Evolutionary conservation across 495 filamentous ascomycete species (phyloP).

Genomic region (Tuber melanosporum): DNA sequence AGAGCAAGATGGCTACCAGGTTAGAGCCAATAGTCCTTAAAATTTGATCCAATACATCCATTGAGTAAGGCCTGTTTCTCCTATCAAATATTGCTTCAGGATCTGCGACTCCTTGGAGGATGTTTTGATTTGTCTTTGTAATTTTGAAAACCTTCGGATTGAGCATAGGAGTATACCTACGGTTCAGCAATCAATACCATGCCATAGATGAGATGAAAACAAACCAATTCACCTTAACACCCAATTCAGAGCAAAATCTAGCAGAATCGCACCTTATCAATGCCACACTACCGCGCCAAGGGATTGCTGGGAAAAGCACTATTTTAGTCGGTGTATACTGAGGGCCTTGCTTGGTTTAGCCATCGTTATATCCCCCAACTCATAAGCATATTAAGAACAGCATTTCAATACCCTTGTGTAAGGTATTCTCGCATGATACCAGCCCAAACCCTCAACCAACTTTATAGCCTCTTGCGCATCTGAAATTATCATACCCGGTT

Average conservation of each 20-base stretch:
- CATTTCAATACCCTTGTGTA: conserved; percentile 57
- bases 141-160: conserved; percentile 76
- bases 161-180: conserved; percentile 70
- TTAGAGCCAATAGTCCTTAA: conserved; percentile 69
- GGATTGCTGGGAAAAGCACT: conserved; percentile 80
- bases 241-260: conserved; percentile 61
- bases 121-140: conserved; percentile 89
- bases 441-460: conserved; percentile 54
- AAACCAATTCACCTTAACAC: conserved; percentile 71
- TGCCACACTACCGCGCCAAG: conserved; percentile 80
- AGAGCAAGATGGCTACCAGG: conserved; percentile 62
- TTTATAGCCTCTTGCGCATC: conserved; percentile 50
- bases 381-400: conserved; percentile 61
- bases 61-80: conserved; percentile 49
- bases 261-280: conserved; percentile 82
- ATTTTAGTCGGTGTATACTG: conserved; percentile 50
- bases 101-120: conserved; percentile 72
- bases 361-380: conserved; percentile 56
- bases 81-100: conserved; percentile 59
- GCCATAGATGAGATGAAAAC: conserved; percentile 42
- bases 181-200: conserved; percentile 9
- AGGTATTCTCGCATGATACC: conserved; percentile 56
- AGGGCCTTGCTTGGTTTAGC: background rate
- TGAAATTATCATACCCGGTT: conserved; percentile 61
- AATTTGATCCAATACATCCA: conserved; percentile 73